A percentile compares a stretch with the other conserved stretches of the same genome.
phyloP scores from a whole-genome alignment of 129 eudicot species.

The Smallanthus sonchifolius region DNA sequence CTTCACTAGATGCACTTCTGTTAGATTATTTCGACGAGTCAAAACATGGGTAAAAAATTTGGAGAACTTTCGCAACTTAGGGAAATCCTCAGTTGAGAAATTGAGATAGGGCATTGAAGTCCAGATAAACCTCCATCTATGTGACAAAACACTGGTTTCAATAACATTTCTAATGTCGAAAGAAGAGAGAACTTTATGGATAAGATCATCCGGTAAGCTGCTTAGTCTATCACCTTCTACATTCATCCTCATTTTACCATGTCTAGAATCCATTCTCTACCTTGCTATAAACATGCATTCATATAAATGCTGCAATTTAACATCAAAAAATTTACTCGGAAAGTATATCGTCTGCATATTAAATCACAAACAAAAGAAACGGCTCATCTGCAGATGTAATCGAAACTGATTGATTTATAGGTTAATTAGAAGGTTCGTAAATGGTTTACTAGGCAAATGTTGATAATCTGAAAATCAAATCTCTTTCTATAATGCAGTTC shows the following conservation, averaged over 20 bases:
- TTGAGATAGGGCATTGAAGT: slow-evolving; percentile 13
- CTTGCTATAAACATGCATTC: no score
- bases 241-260: not conserved
- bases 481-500: not conserved
- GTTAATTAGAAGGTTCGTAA: not conserved
- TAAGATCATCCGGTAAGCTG: slow-evolving; percentile 16
- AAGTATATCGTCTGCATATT: not conserved
- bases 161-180: not conserved
- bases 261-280: not conserved
- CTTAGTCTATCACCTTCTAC: slow-evolving; percentile 14
- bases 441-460: not conserved
- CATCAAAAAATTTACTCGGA: no score
- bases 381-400: not conserved
- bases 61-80: not conserved
- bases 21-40: not conserved
- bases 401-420: not conserved
- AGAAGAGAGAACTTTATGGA: slow-evolving; percentile 18
- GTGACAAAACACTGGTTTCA: not conserved
- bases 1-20: not conserved
- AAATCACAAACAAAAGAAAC: not conserved
- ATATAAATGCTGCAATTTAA: no score
- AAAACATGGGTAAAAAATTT: slow-evolving; percentile 1
- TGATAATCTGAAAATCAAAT: not conserved
- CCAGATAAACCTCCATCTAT: slow-evolving; percentile 14
- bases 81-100: not conserved